phyloP scores from a whole-genome alignment of 345 rosid genomes.

The Sisymbrium irio region DNA sequence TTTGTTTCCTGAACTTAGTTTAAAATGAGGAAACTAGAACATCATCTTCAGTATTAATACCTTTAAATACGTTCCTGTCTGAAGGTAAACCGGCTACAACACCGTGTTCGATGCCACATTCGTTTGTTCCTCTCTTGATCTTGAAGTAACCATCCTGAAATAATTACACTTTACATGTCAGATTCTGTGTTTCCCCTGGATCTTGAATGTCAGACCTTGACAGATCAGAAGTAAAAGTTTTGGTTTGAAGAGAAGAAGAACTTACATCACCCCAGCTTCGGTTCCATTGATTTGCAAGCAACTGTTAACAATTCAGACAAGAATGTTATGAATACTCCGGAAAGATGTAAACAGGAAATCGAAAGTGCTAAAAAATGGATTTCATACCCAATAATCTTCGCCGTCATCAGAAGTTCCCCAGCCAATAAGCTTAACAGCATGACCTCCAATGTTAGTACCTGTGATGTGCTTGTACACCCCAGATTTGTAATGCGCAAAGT shows the following conservation, averaged over 20 bases:
- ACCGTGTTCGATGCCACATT: slow-evolving; percentile 80
- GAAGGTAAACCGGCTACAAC: slow-evolving; percentile 86
- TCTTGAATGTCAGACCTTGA: background rate
- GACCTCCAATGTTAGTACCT: slow-evolving; percentile 74
- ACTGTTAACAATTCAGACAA: slow-evolving; percentile 47
- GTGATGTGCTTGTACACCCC: slow-evolving; percentile 88
- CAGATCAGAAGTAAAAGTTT: background rate
- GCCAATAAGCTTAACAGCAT: slow-evolving; percentile 92
- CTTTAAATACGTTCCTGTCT: slow-evolving; percentile 52
- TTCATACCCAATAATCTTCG: slow-evolving; percentile 87
- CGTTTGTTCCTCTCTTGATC: slow-evolving; percentile 81
- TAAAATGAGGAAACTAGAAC: slow-evolving; percentile 43
- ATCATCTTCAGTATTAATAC: slow-evolving; percentile 39
- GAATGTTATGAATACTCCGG: background rate
- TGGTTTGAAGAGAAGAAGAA: background rate
- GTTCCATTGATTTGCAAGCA: slow-evolving; percentile 94
- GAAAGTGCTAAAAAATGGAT: background rate
- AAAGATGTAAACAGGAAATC: background rate
- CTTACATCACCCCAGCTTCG: slow-evolving; percentile 92
- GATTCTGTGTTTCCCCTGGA: background rate
- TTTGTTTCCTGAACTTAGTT: slow-evolving; percentile 3
- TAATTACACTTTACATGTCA: background rate
- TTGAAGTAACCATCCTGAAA: slow-evolving; percentile 88
- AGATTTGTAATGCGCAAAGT: slow-evolving; percentile 90
- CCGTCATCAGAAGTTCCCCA: slow-evolving; percentile 96